These are phyloP conservation scores for Cadophora sp. DNA, from an alignment of 2,329 filamentous ascomycete species.

Conservation along the genomic window DNA sequence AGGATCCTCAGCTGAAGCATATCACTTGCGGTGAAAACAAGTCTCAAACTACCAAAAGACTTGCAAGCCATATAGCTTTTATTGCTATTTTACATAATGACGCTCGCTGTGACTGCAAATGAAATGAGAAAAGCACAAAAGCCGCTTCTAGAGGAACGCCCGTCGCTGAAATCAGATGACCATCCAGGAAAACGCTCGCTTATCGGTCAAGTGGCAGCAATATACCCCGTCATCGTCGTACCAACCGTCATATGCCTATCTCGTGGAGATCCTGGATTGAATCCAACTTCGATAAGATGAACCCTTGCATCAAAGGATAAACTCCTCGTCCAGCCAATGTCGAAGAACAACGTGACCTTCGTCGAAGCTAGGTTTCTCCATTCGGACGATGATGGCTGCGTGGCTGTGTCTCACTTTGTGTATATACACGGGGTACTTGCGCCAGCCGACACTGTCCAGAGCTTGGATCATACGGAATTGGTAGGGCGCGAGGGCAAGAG, in stretches of 20 bases:
- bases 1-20: background rate
- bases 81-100: background rate
- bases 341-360: constrained; percentile 80
- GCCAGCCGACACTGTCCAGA: constrained; percentile 70
- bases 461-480: constrained; percentile 88
- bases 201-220: background rate
- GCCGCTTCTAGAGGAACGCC: constrained; percentile 11
- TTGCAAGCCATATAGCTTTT: background rate
- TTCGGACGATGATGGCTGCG: constrained; percentile 87
- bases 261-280: constrained; percentile 3
- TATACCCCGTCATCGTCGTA: background rate
- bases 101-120: constrained; percentile 5
- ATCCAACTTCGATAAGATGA: background rate
- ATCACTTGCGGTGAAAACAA: background rate
- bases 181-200: constrained; percentile 3
- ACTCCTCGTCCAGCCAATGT: constrained; percentile 83
- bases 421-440: constrained; percentile 75
- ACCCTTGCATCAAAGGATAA: constrained; percentile 49
- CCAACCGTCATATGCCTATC: background rate
- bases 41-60: background rate
- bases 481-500: constrained; percentile 76
- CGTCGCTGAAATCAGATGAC: constrained; percentile 8
- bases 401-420: constrained; percentile 82
- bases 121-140: background rate
- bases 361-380: constrained; percentile 67